These are phyloP conservation scores for Crucibulum laeve DNA, from an alignment of 768 basidiomycete species.

Conservation along the genomic window DNA sequence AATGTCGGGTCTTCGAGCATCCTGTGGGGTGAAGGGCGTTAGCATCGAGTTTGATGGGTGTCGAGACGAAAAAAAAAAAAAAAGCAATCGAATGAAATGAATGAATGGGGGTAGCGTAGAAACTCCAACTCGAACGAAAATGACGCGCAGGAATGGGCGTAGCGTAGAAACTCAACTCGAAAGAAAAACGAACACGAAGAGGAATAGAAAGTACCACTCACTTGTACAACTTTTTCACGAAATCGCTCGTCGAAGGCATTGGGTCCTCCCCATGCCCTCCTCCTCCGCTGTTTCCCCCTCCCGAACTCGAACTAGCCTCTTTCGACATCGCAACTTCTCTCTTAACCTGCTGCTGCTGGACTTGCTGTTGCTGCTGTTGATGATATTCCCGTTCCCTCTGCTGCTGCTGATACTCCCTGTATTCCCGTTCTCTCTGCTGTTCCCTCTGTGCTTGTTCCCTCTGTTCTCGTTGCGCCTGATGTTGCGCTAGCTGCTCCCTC, in stretches of 20 bases:
- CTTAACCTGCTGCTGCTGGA: constrained; percentile 21
- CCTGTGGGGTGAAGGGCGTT: constrained; percentile 29
- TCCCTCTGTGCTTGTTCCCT: no score
- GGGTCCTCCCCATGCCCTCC: constrained; percentile 46
- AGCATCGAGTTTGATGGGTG: neutral
- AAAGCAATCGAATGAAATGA: no score
- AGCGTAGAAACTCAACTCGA: neutral
- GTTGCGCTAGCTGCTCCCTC: no score
- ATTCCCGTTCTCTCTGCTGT: no score
- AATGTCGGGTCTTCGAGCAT: constrained; percentile 85
- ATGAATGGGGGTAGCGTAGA: no score
- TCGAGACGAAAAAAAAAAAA: no score
- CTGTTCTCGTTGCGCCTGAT: no score
- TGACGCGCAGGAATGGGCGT: no score
- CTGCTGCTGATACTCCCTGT: constrained; percentile 13
- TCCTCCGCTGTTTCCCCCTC: constrained; percentile 1
- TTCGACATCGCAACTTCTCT: constrained; percentile 12
- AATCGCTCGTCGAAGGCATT: constrained; percentile 88
- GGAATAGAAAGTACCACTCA: constrained; percentile 29
- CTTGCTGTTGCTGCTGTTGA: constrained; percentile 17
- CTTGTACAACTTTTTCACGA: constrained; percentile 95
- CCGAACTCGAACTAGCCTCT: constrained; percentile 1
- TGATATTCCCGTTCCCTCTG: constrained; percentile 19
- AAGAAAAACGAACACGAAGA: neutral
- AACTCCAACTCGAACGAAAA: no score